These are phyloP conservation scores for Trichoderma sp. DNA, from an alignment of 2,329 filamentous ascomycete species.

Conservation along the genomic window DNA sequence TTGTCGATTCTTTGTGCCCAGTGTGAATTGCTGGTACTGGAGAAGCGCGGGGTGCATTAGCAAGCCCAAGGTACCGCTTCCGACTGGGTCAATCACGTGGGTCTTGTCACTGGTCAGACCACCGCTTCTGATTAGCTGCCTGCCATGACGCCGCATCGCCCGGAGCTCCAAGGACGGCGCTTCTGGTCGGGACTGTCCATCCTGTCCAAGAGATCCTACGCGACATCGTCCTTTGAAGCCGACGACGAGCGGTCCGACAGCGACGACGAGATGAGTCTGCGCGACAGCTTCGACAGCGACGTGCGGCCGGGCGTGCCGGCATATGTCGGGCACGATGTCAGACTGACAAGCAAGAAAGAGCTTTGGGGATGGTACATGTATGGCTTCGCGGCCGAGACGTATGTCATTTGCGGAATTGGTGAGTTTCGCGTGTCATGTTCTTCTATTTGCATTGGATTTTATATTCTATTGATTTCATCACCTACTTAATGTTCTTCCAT, in stretches of 20 bases:
- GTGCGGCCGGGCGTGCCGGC: slow-evolving; percentile 42
- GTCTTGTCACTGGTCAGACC: background rate
- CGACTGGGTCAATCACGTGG: slow-evolving; percentile 18
- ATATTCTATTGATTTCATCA: background rate
- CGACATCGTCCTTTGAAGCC: slow-evolving; percentile 63
- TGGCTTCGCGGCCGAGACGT: slow-evolving; percentile 93
- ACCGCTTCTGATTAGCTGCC: background rate
- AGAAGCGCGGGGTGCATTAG: slow-evolving; percentile 18
- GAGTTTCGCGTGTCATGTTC: slow-evolving; percentile 33
- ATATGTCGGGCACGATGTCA: slow-evolving; percentile 81
- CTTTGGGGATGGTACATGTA: slow-evolving; percentile 94
- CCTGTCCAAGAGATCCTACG: slow-evolving; percentile 56
- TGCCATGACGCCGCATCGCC: slow-evolving; percentile 34
- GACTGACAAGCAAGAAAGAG: slow-evolving; percentile 85
- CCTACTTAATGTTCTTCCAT: background rate
- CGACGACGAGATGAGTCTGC: slow-evolving; percentile 35
- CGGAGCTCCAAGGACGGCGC: slow-evolving; percentile 40
- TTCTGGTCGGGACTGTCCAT: slow-evolving; percentile 51
- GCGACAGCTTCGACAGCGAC: slow-evolving; percentile 38
- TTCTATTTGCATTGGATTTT: background rate
- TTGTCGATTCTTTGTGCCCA: background rate
- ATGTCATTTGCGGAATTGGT: slow-evolving; percentile 81
- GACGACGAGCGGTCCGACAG: slow-evolving; percentile 63
- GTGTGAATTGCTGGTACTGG: background rate
- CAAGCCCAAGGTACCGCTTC: slow-evolving; percentile 7